phyloP scores from a whole-genome alignment of 2,329 filamentous ascomycete genomes.

The Tolypocladium sp. region DNA sequence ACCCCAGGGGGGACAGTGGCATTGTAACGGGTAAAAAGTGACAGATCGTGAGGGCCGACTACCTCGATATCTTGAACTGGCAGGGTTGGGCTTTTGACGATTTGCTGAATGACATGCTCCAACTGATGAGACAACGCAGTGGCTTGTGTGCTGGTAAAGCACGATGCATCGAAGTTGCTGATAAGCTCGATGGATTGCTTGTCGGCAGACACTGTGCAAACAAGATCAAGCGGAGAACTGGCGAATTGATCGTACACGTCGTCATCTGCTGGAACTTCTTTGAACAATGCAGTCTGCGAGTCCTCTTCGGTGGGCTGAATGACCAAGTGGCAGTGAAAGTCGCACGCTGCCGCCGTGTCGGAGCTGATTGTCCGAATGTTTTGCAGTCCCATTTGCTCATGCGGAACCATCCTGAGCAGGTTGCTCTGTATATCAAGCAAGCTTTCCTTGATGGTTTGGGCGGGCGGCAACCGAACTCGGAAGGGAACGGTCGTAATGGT shows the following conservation, averaged over 20 bases:
- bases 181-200: background rate
- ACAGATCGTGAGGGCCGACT: background rate
- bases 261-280: background rate
- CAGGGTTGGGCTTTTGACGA: background rate
- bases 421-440: conserved; percentile 1
- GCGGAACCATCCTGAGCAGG: background rate
- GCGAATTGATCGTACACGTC: background rate
- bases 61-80: background rate
- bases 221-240: background rate
- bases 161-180: background rate
- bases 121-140: background rate
- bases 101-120: background rate
- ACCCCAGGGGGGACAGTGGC: background rate
- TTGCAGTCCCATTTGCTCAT: conserved; percentile 1
- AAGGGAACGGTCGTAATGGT: conserved; percentile 16
- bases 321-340: conserved; percentile 1
- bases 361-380: background rate
- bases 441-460: background rate
- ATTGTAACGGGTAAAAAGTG: background rate
- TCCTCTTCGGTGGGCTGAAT: background rate
- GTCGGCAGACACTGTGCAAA: background rate
- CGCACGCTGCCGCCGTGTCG: conserved; percentile 1
- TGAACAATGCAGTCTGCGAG: background rate
- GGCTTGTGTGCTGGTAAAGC: background rate
- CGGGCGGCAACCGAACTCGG: background rate